A percentile compares a stretch with the other conserved stretches of the same genome.
Conservation (phyloP, 208 protist species). For the Angomonas desouzai region DNA sequence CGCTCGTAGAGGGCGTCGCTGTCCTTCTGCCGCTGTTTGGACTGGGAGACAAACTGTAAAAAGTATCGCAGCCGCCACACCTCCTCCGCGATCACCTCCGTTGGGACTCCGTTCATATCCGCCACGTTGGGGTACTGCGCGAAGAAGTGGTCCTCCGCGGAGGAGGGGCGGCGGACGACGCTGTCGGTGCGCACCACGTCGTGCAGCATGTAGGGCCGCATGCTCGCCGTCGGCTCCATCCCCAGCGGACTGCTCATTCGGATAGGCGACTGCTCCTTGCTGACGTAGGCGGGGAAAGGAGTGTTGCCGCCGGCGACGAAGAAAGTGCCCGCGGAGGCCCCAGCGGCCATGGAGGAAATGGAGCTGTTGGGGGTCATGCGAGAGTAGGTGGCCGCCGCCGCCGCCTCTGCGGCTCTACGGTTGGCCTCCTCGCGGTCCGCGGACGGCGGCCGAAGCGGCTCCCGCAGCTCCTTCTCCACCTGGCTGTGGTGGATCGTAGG, state of each 20-base stretch:
- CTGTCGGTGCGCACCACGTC: constrained; percentile 14
- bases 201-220: constrained; percentile 42
- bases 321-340: constrained; percentile 8
- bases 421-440: constrained; percentile 33
- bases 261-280: background rate
- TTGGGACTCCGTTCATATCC: constrained; percentile 56
- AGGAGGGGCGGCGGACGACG: background rate
- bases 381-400: constrained; percentile 20
- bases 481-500: constrained; percentile 27
- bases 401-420: constrained; percentile 14
- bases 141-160: constrained; percentile 32
- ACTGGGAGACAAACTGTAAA: constrained; percentile 39
- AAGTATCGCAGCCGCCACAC: constrained; percentile 37
- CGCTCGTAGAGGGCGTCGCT: constrained; percentile 17
- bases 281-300: constrained; percentile 7
- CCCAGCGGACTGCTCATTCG: background rate
- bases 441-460: constrained; percentile 35
- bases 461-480: constrained; percentile 16
- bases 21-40: constrained; percentile 29
- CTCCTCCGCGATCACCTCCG: constrained; percentile 42
- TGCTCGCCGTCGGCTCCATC: constrained; percentile 35
- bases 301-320: constrained; percentile 17
- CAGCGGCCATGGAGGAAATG: constrained; percentile 16
- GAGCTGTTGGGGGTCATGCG: constrained; percentile 16
- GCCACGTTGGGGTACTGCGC: constrained; percentile 41